These are phyloP conservation scores for Exobasidium cylindrosporum DNA, from an alignment of 1,284 basidiomycete species.

Conservation along the genomic window DNA sequence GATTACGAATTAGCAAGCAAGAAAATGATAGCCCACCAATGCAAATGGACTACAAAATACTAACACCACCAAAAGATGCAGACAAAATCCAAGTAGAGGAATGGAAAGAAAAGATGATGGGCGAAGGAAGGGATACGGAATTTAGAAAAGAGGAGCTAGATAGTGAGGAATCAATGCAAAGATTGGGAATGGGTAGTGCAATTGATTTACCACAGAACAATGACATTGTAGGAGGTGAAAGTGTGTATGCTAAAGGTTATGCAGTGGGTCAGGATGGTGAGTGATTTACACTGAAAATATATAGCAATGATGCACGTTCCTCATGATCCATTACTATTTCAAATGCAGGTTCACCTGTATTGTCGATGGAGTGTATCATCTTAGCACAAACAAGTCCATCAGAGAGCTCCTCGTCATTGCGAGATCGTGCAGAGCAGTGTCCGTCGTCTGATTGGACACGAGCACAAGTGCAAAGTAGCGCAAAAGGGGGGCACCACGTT, in stretches of 20 bases:
- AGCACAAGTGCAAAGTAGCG: no score
- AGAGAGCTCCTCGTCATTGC: background rate
- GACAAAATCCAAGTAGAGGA: constrained; percentile 62
- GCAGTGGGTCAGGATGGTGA: constrained; percentile 32
- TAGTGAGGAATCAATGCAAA: constrained; percentile 20
- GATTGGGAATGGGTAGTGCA: constrained; percentile 26
- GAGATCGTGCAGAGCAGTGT: background rate
- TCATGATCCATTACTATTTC: no score
- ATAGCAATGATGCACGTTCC: no score
- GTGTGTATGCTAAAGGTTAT: constrained; percentile 17
- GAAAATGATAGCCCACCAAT: constrained; percentile 25
- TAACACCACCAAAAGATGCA: constrained; percentile 65
- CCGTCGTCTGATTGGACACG: no score
- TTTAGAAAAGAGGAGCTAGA: constrained; percentile 19
- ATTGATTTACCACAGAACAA: constrained; percentile 20
- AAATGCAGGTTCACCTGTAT: constrained; percentile 18
- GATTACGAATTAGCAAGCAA: constrained; percentile 9
- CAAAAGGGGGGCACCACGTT: no score
- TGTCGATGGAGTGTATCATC: background rate
- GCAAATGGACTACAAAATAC: constrained; percentile 24
- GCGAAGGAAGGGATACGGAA: constrained; percentile 9
- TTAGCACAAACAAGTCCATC: background rate
- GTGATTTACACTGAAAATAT: no score
- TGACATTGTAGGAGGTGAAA: constrained; percentile 4
- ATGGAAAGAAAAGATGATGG: constrained; percentile 16